Evolutionary conservation across 495 filamentous ascomycete genomes (phyloP).

Genomic region (Podospora conica): DNA sequence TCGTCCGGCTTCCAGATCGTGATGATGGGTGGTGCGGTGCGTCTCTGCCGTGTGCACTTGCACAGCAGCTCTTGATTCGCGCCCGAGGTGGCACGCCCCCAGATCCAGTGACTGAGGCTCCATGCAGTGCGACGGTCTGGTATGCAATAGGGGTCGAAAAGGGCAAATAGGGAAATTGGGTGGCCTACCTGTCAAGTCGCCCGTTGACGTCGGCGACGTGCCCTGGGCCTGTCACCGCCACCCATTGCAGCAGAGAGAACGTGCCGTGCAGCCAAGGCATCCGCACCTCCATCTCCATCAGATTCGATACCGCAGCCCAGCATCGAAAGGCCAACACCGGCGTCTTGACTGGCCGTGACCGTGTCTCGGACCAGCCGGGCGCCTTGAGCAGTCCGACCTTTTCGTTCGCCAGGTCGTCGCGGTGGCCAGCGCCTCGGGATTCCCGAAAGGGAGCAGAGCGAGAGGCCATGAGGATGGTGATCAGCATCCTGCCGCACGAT

Average conservation of each 20-base stretch:
- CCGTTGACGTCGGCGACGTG: slow-evolving; percentile 67
- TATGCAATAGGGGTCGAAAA: slow-evolving; percentile 12
- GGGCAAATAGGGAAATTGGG: slow-evolving; percentile 24
- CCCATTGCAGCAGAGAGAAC: slow-evolving; percentile 66
- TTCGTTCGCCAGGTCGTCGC: slow-evolving; percentile 16
- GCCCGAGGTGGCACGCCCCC: slow-evolving; percentile 13
- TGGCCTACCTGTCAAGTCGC: slow-evolving; percentile 79
- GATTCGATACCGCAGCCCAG: slow-evolving; percentile 61
- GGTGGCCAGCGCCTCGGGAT: slow-evolving; percentile 12
- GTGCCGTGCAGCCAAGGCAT: slow-evolving; percentile 82
- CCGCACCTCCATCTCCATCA: slow-evolving; percentile 63
- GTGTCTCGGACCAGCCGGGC: slow-evolving; percentile 8
- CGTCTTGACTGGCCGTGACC: slow-evolving; percentile 42
- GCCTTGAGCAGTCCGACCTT: slow-evolving; percentile 5
- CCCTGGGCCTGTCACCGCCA: slow-evolving; percentile 63
- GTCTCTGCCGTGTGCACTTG: slow-evolving; percentile 33
- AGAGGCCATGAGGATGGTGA: slow-evolving; percentile 43
- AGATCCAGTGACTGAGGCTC: slow-evolving; percentile 36
- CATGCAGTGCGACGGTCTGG: slow-evolving; percentile 36
- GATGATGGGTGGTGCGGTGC: slow-evolving; percentile 8
- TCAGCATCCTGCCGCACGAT: slow-evolving; percentile 57
- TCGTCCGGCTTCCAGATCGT: background rate
- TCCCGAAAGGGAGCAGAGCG: slow-evolving; percentile 47
- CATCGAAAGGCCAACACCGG: slow-evolving; percentile 69
- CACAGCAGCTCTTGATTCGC: slow-evolving; percentile 24